Percentiles rank a stretch among this genome's conserved stretches.
These are phyloP conservation scores for Lactarius sanguifluus DNA, from an alignment of 768 basidiomycete species.

Conservation along the genomic window DNA sequence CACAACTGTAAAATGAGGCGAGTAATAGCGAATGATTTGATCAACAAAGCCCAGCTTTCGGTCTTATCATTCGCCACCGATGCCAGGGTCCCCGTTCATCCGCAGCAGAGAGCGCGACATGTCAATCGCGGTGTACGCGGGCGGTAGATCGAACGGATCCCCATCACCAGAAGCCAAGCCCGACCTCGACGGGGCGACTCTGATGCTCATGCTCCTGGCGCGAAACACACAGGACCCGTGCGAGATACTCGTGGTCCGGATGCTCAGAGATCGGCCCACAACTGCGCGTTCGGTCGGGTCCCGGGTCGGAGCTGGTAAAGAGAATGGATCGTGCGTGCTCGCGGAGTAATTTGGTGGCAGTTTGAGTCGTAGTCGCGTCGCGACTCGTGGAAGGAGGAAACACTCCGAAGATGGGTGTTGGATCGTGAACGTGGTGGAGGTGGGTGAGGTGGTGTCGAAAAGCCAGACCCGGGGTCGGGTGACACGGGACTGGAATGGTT, in stretches of 20 bases:
- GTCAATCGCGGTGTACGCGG: conserved; percentile 22
- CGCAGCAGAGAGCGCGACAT: conserved; percentile 2
- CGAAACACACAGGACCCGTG: no score
- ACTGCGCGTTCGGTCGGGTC: background rate
- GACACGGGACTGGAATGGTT: background rate
- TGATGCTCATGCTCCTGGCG: no score
- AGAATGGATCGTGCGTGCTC: background rate
- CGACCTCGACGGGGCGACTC: background rate
- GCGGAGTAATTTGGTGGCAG: no score
- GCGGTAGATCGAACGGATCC: conserved; percentile 22
- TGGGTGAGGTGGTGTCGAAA: background rate
- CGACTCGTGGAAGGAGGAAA: no score
- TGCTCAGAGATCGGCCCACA: background rate
- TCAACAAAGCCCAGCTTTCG: background rate
- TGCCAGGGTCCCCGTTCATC: background rate
- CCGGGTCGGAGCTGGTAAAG: background rate
- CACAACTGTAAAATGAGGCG: background rate
- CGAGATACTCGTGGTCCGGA: background rate
- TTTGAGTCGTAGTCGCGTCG: no score
- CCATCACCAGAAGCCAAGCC: background rate
- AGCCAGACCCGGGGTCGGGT: background rate
- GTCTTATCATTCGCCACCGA: background rate
- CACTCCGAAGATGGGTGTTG: background rate
- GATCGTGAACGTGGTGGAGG: background rate
- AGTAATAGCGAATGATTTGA: background rate